These are phyloP conservation scores for Mortierella sp. DNA, from an alignment of 371 early-diverging fungal genomes.

Conservation along the genomic window DNA sequence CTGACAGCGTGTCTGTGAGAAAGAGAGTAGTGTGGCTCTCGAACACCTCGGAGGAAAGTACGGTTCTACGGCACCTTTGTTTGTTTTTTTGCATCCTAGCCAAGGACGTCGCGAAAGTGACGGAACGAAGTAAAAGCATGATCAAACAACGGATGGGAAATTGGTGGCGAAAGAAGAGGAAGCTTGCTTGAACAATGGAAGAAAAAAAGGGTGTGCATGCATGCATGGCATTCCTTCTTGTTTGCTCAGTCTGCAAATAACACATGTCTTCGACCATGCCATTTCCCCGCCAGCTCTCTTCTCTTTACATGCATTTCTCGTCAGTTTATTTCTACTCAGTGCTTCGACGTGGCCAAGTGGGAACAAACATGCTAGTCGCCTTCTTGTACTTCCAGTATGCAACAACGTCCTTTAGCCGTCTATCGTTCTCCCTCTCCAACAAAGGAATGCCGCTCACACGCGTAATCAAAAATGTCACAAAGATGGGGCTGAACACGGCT, in stretches of 20 bases:
- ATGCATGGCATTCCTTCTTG: neutral
- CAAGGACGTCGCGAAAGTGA: no score
- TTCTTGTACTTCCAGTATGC: conserved; percentile 59
- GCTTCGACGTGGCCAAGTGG: conserved; percentile 31
- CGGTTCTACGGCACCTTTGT: no score
- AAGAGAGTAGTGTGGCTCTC: no score
- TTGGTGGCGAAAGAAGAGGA: neutral
- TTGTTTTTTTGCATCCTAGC: no score
- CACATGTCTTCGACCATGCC: no score
- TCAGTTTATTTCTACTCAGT: conserved; percentile 4
- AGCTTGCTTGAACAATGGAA: neutral
- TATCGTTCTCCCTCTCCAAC: conserved; percentile 49
- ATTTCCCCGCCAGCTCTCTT: no score
- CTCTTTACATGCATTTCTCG: neutral
- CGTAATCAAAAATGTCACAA: conserved; percentile 49
- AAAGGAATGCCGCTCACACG: conserved; percentile 55
- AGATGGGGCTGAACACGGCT: conserved; percentile 47
- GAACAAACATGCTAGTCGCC: conserved; percentile 54
- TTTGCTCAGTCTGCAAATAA: neutral
- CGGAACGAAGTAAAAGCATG: no score
- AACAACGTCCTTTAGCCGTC: conserved; percentile 48
- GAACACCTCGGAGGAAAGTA: no score
- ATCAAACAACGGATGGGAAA: neutral
- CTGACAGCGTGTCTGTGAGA: neutral
- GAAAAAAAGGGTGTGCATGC: no score